Conservation (phyloP, 2,329 filamentous ascomycete species). For the Cyclaneusma minus region DNA sequence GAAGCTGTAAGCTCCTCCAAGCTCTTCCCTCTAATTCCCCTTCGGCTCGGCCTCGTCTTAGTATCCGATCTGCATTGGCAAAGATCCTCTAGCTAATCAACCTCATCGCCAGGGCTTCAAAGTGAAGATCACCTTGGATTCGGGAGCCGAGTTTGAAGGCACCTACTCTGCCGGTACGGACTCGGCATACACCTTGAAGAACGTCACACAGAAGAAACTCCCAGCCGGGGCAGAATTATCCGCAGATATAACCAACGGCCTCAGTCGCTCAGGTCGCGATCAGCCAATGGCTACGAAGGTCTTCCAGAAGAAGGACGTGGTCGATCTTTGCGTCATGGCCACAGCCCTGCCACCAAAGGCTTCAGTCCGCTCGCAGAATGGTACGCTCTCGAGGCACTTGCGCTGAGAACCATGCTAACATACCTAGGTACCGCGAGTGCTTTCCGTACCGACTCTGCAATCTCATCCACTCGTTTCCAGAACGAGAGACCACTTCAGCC, state of each 20-base stretch:
- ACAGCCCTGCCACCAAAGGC: slow-evolving; percentile 35
- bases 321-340: slow-evolving; percentile 31
- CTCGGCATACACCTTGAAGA: slow-evolving; percentile 44
- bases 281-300: slow-evolving; percentile 34
- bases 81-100: slow-evolving; percentile 19
- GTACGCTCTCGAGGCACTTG: slow-evolving; percentile 23
- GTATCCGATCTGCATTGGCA: too few relatives aligned
- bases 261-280: slow-evolving; percentile 28
- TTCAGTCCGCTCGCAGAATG: slow-evolving; percentile 34
- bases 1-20: too few relatives aligned
- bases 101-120: slow-evolving; percentile 23
- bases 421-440: slow-evolving; percentile 43
- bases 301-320: slow-evolving; percentile 45
- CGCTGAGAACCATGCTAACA: slow-evolving; percentile 10
- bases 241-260: slow-evolving; percentile 27
- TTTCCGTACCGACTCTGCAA: slow-evolving; percentile 81
- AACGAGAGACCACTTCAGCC: slow-evolving; percentile 64
- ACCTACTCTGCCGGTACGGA: slow-evolving; percentile 40
- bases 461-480: slow-evolving; percentile 56
- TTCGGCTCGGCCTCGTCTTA: too few relatives aligned
- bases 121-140: slow-evolving; percentile 39
- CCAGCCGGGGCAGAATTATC: slow-evolving; percentile 13
- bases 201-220: slow-evolving; percentile 36
- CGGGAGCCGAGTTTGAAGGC: slow-evolving; percentile 43
- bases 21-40: too few relatives aligned